Base-by-base conservation (phyloP, 345 rosid genomes). In the Camelina hispida region DNA sequence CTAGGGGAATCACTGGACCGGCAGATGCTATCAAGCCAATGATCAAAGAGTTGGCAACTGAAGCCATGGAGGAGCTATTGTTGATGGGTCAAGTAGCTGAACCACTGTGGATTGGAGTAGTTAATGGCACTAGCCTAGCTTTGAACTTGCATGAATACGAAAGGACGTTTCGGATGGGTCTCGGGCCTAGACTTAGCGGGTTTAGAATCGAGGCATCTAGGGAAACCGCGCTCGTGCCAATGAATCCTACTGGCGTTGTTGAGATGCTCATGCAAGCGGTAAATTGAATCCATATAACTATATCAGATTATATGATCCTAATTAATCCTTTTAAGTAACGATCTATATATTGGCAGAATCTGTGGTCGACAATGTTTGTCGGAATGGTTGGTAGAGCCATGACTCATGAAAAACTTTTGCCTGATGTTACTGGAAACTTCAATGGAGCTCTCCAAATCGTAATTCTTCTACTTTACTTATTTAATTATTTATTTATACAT, bases 361-460 rank as follows among this genome's bases (percentile, higher is more conserved):
- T 86, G 30, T 96, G 98, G 99, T 88, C 87, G 0, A 79, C 73
- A 1, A 83, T 93, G 67, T 93, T 96, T 66, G 75, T 88, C 9
- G 89, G 96, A 57, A 85, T 96, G 40, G 79, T 96, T 64, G 84
- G 93, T 30, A 83, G 80, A 76, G 93, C 96, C 11, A 71, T 71
- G 62, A 89, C 93, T 46, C 74, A 83, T 80, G 97, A 88, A 68
- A 86, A 87, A 6, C 18, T 93, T 23, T 84, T 84, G 4, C 81
- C 87, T 6, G 97, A 91, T 63, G 88, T 81, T 9, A 81, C 88
- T 3, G 95, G 98, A 66, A 86, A 84, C 79, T 86, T 76, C 50
- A 67, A 91, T 67, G 98, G 97, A 54, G 89, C 91, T 20, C 52
- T 96, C 32, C 96, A 91, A 84, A 87, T 96, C 88, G 97, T 91